phyloP scores from a whole-genome alignment of 2,329 filamentous ascomycete genomes.

The Chaetothyriales sp. region DNA sequence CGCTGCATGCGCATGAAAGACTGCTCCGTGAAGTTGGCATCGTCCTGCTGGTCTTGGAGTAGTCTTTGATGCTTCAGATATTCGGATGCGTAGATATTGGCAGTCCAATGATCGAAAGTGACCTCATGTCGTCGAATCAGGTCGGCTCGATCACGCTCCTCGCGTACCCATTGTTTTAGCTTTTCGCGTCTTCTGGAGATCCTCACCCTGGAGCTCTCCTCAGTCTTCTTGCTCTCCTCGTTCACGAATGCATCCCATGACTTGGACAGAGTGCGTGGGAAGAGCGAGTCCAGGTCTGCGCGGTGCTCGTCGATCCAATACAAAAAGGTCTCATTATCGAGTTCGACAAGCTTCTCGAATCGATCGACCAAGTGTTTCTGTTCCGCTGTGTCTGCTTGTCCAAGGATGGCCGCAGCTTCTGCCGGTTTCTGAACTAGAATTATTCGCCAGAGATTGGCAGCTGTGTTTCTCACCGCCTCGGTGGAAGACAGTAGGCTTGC shows the following conservation, averaged over 20 bases:
- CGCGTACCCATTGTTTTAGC: slow-evolving; percentile 63
- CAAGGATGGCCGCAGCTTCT: slow-evolving; percentile 62
- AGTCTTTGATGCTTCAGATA: slow-evolving; percentile 81
- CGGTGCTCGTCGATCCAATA: slow-evolving; percentile 77
- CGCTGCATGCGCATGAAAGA: slow-evolving; percentile 66
- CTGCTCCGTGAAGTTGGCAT: slow-evolving; percentile 60
- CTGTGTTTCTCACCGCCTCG: slow-evolving; percentile 54
- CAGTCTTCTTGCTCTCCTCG: slow-evolving; percentile 65
- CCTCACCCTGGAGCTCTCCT: slow-evolving; percentile 58
- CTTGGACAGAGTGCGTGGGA: slow-evolving; percentile 67
- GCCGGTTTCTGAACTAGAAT: slow-evolving; percentile 85
- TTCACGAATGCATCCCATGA: slow-evolving; percentile 80
- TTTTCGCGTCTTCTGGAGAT: slow-evolving; percentile 66
- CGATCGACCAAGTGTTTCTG: slow-evolving; percentile 59
- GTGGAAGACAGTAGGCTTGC: slow-evolving; percentile 65
- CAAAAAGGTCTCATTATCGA: slow-evolving; percentile 81
- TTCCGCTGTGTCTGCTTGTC: slow-evolving; percentile 54
- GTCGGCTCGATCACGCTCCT: slow-evolving; percentile 55
- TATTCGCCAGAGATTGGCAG: slow-evolving; percentile 79
- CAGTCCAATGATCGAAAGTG: slow-evolving; percentile 80
- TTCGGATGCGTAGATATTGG: slow-evolving; percentile 87
- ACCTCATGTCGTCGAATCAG: slow-evolving; percentile 69
- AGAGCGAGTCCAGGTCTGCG: slow-evolving; percentile 63
- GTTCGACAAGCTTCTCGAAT: slow-evolving; percentile 70
- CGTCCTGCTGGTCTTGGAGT: slow-evolving; percentile 87